These are phyloP conservation scores for Aspergillus aculeatinus DNA, from an alignment of 2,329 filamentous ascomycete genomes.

Conservation along the genomic window DNA sequence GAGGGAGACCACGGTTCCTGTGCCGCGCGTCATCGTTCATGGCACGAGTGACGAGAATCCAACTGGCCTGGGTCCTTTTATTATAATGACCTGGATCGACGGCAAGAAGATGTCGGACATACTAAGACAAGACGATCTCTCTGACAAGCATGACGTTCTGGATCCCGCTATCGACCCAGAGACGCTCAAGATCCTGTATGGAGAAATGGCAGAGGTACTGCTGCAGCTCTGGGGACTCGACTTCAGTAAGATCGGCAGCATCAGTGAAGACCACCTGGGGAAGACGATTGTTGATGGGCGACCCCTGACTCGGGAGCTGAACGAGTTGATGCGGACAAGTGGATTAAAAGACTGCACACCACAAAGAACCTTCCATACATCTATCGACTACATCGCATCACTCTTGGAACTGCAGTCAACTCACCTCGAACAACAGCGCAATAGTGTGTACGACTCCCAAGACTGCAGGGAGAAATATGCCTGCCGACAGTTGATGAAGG, in stretches of 20 bases:
- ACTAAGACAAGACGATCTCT: background rate
- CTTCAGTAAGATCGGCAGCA: slow-evolving; percentile 6
- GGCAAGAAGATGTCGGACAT: slow-evolving; percentile 10
- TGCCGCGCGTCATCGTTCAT: slow-evolving; percentile 8
- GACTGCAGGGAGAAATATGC: slow-evolving; percentile 13
- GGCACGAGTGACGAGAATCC: slow-evolving; percentile 5
- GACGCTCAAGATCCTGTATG: slow-evolving; percentile 1
- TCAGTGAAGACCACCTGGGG: background rate
- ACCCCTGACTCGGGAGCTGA: slow-evolving; percentile 3
- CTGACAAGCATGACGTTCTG: background rate
- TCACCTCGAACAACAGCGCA: slow-evolving; percentile 3
- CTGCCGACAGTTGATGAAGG: slow-evolving; percentile 13
- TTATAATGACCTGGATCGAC: slow-evolving; percentile 15
- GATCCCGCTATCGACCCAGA: background rate
- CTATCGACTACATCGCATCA: slow-evolving; percentile 7
- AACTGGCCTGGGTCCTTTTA: slow-evolving; percentile 12
- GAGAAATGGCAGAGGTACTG: slow-evolving; percentile 8
- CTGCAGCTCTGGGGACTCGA: slow-evolving; percentile 6
- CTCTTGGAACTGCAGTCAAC: slow-evolving; percentile 1
- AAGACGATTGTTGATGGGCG: background rate
- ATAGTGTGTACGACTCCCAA: slow-evolving; percentile 7
- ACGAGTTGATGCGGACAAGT: slow-evolving; percentile 10
- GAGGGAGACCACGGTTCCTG: slow-evolving; percentile 6
- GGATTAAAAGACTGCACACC: background rate
- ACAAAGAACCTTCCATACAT: background rate